Percentiles rank a stretch among this genome's conserved stretches.
Evolutionary conservation across 2,329 filamentous ascomycete species (phyloP).

Genomic region (Nothophaeocryptopus gaeumannii): DNA sequence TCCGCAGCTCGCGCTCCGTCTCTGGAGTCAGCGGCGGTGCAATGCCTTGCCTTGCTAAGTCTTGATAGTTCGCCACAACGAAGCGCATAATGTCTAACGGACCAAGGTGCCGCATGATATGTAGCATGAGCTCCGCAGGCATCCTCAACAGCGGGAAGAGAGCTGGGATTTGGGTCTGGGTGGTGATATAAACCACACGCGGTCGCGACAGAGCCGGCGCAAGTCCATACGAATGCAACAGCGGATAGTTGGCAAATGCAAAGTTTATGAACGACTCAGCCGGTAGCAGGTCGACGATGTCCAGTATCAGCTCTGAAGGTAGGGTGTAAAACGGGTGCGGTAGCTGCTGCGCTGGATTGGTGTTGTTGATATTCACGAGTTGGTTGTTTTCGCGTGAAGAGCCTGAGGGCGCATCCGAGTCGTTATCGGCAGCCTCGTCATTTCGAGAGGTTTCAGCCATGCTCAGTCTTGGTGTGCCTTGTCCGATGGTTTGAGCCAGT

Average conservation of each 20-base stretch:
- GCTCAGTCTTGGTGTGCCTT: conserved; percentile 29
- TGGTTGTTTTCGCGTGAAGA: too few species aligned
- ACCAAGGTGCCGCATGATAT: conserved; percentile 39
- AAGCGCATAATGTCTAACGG: conserved; percentile 41
- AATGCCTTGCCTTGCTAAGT: conserved; percentile 34
- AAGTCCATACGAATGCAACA: conserved; percentile 40
- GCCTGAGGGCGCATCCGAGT: too few species aligned
- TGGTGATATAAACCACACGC: conserved; percentile 32
- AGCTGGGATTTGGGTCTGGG: conserved; percentile 29
- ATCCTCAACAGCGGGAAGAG: conserved; percentile 32
- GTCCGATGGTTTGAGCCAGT: conserved; percentile 21
- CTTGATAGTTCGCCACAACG: conserved; percentile 38
- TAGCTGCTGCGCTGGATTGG: too few species aligned
- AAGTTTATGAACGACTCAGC: conserved; percentile 45
- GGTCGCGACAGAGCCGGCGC: conserved; percentile 34
- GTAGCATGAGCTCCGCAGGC: conserved; percentile 42
- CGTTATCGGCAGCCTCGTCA: too few species aligned
- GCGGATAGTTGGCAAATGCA: conserved; percentile 46
- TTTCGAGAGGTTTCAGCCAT: neutral
- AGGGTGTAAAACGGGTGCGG: conserved; percentile 40
- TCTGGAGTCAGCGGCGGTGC: conserved; percentile 32
- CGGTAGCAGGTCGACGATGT: conserved; percentile 43
- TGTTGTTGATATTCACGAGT: too few species aligned
- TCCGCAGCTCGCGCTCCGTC: conserved; percentile 20
- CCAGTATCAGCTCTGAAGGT: conserved; percentile 47